Conservation (phyloP, 2,329 filamentous ascomycete species). For the Ceratocystis ficicola region DNA sequence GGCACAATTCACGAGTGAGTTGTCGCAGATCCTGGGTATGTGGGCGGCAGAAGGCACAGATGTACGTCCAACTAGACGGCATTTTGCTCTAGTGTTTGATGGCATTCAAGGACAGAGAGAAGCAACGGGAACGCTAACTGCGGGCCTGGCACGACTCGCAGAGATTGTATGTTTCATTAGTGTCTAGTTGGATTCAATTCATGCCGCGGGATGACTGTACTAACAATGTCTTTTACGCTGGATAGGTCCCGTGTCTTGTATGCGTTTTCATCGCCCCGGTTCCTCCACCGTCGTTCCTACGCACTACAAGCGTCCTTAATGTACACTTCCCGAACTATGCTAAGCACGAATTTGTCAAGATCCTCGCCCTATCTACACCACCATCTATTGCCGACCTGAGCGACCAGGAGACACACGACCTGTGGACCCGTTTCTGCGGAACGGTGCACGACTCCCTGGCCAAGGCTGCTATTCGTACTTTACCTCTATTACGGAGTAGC, state of each 20-base stretch:
- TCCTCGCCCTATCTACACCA: constrained; percentile 49
- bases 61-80: constrained; percentile 31
- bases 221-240: neutral
- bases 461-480: constrained; percentile 66
- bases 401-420: constrained; percentile 46
- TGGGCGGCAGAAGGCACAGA: constrained; percentile 16
- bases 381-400: constrained; percentile 39
- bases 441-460: constrained; percentile 80
- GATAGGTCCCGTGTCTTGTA: constrained; percentile 64
- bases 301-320: constrained; percentile 58
- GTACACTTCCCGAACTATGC: constrained; percentile 76
- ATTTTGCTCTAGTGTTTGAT: constrained; percentile 75
- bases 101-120: constrained; percentile 77
- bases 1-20: constrained; percentile 60
- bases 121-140: constrained; percentile 61
- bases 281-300: constrained; percentile 56
- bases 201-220: constrained; percentile 21
- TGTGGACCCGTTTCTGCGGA: constrained; percentile 69
- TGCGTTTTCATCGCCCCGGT: constrained; percentile 65
- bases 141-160: constrained; percentile 67
- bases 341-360: constrained; percentile 64
- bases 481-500: constrained; percentile 58
- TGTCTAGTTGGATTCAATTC: neutral
- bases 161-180: constrained; percentile 50
- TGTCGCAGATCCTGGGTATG: constrained; percentile 47